Conservation (phyloP, 2,329 filamentous ascomycete species). For the Colletotrichum lupini region DNA sequence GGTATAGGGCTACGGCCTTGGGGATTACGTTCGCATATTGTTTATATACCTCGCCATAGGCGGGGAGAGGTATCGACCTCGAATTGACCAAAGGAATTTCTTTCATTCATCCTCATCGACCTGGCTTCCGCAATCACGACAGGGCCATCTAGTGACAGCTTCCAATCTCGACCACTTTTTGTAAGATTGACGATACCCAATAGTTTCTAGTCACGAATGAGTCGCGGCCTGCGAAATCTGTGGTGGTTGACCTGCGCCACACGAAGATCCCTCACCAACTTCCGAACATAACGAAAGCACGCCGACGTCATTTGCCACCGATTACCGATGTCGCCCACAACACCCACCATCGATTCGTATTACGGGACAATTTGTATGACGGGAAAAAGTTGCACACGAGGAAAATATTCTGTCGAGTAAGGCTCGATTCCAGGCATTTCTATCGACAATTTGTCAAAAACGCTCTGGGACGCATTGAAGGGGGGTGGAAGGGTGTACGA, state of each 20-base stretch:
- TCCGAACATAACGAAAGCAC: not conserved
- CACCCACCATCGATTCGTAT: not conserved
- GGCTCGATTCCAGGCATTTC: not conserved
- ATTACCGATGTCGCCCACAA: not conserved
- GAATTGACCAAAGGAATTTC: slow-evolving; percentile 18
- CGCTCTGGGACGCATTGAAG: not conserved
- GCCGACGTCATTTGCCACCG: slow-evolving; percentile 33
- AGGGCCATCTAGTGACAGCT: not conserved
- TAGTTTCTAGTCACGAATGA: not conserved
- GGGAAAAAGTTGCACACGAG: too few relatives aligned
- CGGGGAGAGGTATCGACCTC: slow-evolving; percentile 3
- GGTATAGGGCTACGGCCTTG: slow-evolving; percentile 6
- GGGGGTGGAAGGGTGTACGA: not conserved
- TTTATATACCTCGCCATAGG: slow-evolving; percentile 23
- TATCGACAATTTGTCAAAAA: not conserved
- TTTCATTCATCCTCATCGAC: slow-evolving; percentile 2
- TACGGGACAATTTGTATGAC: not conserved
- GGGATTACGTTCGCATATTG: slow-evolving; percentile 22
- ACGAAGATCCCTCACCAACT: slow-evolving; percentile 13
- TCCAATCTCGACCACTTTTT: not conserved
- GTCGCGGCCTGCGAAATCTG: not conserved
- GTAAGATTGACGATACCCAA: not conserved
- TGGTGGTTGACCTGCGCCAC: not conserved
- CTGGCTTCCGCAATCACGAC: not conserved
- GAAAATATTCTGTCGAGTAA: not conserved